phyloP scores from a whole-genome alignment of 257 asterid species.

The Ocimum tenuiflorum region DNA sequence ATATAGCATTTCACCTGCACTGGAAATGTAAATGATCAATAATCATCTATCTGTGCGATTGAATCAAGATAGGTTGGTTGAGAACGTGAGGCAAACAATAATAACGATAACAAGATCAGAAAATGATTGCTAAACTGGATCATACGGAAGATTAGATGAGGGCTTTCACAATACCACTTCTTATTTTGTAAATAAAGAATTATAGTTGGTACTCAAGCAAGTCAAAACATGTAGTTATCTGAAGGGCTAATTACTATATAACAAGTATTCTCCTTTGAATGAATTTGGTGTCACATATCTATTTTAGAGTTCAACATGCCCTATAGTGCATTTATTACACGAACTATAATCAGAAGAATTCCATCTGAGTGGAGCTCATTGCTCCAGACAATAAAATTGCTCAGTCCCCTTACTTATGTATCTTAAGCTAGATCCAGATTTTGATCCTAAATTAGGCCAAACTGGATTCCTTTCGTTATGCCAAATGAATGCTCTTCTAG shows the following conservation, averaged over 20 bases:
- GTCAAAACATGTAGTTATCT: neutral
- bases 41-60: conserved; percentile 1
- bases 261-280: neutral
- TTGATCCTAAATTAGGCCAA: neutral
- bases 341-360: too few relatives aligned
- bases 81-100: neutral
- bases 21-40: conserved; percentile 6
- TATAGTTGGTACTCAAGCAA: neutral
- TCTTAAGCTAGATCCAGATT: neutral
- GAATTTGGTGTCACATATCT: neutral
- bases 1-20: conserved; percentile 78
- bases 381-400: too few relatives aligned
- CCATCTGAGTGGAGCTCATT: too few relatives aligned
- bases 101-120: neutral
- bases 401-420: neutral
- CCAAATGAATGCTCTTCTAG: neutral
- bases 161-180: neutral
- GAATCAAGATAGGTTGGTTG: neutral
- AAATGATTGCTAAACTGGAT: neutral
- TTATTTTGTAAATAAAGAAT: neutral
- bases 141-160: neutral
- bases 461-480: neutral
- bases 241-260: neutral
- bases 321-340: too few relatives aligned
- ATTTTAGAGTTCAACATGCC: too few relatives aligned